Conservation (phyloP, 805 yeast genomes). For the Cyberlindnera mycetangii region DNA sequence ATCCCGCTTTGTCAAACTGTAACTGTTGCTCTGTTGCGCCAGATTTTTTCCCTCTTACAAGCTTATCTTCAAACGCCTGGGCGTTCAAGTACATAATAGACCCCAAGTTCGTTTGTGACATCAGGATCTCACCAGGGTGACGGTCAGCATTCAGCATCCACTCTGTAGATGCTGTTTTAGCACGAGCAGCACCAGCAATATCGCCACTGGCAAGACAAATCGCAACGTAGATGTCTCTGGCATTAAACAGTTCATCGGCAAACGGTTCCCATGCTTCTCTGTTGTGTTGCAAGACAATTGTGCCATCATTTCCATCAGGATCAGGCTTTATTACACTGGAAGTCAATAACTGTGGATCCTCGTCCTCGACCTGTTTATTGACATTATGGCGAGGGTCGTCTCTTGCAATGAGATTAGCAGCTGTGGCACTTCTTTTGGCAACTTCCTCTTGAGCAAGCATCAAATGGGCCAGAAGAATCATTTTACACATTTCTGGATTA, state of each 20-base stretch:
- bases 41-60: conserved; percentile 31
- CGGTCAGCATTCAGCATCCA: conserved; percentile 74
- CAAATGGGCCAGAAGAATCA: conserved; percentile 60
- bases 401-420: conserved; percentile 31
- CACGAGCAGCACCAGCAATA: conserved; percentile 53
- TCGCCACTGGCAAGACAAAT: conserved; percentile 69
- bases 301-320: conserved; percentile 4
- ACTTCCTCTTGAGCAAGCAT: conserved; percentile 66
- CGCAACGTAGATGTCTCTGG: conserved; percentile 74
- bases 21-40: conserved; percentile 18
- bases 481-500: conserved; percentile 49
- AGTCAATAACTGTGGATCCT: conserved; percentile 8
- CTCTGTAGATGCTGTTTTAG: conserved; percentile 61
- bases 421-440: conserved; percentile 37
- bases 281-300: conserved; percentile 29
- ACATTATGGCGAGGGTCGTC: conserved; percentile 20
- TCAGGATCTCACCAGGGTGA: conserved; percentile 58
- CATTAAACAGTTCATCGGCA: conserved; percentile 72
- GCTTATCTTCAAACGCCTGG: conserved; percentile 55
- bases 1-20: conserved; percentile 21
- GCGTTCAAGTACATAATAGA: conserved; percentile 66
- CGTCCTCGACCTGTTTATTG: not conserved
- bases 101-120: conserved; percentile 68
- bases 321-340: conserved; percentile 1
- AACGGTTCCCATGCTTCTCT: conserved; percentile 69